A percentile compares a stretch with the other conserved stretches of the same genome.
Evolutionary conservation across 75 land plant species (phyloP).

Genomic region (Pseudotsuga menziesii): DNA sequence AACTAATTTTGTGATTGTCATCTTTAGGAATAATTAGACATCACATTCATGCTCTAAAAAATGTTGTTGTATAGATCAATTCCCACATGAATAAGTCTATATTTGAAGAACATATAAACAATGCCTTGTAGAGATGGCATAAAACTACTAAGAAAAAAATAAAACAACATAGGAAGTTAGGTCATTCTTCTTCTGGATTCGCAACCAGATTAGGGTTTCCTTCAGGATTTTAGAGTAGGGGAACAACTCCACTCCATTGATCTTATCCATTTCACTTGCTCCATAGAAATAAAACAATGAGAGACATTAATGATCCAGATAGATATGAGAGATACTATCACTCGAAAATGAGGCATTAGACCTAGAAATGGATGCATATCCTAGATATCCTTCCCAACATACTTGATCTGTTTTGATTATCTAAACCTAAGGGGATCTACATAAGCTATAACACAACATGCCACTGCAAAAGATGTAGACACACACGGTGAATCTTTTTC

Average conservation of each 20-base stretch:
- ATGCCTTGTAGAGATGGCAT: conserved; percentile 26
- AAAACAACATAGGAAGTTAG: not conserved
- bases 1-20: no score
- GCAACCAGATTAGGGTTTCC: not conserved
- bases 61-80: conserved; percentile 13
- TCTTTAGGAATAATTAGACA: no score
- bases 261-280: not conserved
- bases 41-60: not conserved
- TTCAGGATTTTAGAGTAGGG: not conserved
- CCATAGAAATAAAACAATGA: not conserved
- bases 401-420: not conserved
- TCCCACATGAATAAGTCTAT: conserved; percentile 14
- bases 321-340: not conserved
- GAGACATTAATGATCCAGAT: not conserved
- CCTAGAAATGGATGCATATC: not conserved
- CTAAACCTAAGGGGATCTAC: not conserved
- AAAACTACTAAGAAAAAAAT: not conserved
- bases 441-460: not conserved
- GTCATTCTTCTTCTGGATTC: not conserved
- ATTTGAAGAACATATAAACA: conserved; percentile 26
- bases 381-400: not conserved
- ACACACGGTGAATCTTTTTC: not conserved
- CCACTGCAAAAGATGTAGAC: not conserved
- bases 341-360: not conserved
- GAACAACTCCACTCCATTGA: not conserved